Evolutionary conservation across 139 green algal species (phyloP).

Genomic region (Closterium sp.): DNA sequence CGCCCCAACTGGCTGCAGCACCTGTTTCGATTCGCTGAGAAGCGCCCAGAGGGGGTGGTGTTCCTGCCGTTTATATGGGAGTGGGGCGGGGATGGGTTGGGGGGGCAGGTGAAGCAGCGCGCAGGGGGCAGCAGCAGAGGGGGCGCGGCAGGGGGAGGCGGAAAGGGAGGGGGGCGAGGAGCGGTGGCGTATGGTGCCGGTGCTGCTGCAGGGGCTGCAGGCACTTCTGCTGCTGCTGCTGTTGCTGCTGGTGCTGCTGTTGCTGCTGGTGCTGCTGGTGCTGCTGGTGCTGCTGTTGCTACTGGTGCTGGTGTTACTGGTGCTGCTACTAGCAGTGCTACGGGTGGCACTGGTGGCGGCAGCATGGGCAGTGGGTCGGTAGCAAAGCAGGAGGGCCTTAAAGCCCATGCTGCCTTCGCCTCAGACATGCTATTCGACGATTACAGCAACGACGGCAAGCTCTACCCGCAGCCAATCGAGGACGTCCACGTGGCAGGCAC

Average conservation of each 20-base stretch:
- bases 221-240: background rate
- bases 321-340: too few species aligned
- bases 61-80: background rate
- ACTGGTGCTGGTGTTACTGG: background rate
- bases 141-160: background rate
- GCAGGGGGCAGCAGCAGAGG: background rate
- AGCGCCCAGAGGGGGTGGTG: background rate
- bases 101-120: background rate
- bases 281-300: background rate
- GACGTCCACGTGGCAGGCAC: background rate
- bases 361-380: background rate
- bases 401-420: background rate
- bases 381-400: background rate
- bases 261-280: background rate
- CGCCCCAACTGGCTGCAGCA: conserved; percentile 10
- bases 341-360: background rate
- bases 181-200: background rate
- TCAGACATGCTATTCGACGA: conserved; percentile 11
- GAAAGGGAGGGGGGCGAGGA: background rate
- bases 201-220: background rate
- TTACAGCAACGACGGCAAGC: conserved; percentile 17
- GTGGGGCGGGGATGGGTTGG: background rate
- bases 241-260: background rate
- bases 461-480: background rate
- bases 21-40: conserved; percentile 2